A percentile compares a stretch with the other conserved stretches of the same genome.
phyloP scores from a whole-genome alignment of 768 basidiomycete species.

The Wakefieldia striispora region DNA sequence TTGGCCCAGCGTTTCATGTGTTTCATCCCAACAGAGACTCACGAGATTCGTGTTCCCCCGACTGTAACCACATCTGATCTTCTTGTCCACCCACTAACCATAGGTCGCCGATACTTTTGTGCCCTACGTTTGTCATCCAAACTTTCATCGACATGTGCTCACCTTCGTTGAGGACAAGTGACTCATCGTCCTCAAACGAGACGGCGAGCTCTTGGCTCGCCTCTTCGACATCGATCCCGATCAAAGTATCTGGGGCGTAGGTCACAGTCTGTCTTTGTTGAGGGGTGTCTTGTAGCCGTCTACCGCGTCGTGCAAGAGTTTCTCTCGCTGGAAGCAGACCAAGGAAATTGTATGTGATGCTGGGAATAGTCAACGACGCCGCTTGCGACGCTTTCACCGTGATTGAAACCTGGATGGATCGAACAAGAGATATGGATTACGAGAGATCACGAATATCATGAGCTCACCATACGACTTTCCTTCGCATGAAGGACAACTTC shows the following conservation, averaged over 20 bases:
- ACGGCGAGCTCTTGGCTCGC: slow-evolving; percentile 62
- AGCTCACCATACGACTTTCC: slow-evolving; percentile 62
- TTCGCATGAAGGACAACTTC: slow-evolving; percentile 61
- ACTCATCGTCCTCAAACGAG: slow-evolving; percentile 53
- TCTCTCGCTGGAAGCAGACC: slow-evolving; percentile 68
- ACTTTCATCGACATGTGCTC: slow-evolving; percentile 57
- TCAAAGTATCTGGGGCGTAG: slow-evolving; percentile 67
- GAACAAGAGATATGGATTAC: not conserved
- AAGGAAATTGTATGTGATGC: slow-evolving; percentile 68
- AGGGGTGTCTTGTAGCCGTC: slow-evolving; percentile 71
- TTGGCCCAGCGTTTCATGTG: not conserved
- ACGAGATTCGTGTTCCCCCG: slow-evolving; percentile 22
- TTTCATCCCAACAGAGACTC: slow-evolving; percentile 4
- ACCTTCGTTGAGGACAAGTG: slow-evolving; percentile 59
- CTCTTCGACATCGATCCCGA: slow-evolving; percentile 61
- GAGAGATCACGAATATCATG: not conserved
- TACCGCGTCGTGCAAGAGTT: slow-evolving; percentile 66
- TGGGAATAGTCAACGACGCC: slow-evolving; percentile 52
- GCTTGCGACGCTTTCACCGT: slow-evolving; percentile 53
- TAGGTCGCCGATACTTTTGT: slow-evolving; percentile 57
- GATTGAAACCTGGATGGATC: slow-evolving; percentile 52
- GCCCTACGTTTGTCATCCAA: slow-evolving; percentile 67
- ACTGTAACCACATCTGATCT: slow-evolving; percentile 59
- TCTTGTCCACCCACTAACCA: slow-evolving; percentile 63
- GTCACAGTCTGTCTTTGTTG: slow-evolving; percentile 64